Evolutionary conservation across 2,329 filamentous ascomycete species (phyloP).

Genomic region (Talaromyces amestolkiae): DNA sequence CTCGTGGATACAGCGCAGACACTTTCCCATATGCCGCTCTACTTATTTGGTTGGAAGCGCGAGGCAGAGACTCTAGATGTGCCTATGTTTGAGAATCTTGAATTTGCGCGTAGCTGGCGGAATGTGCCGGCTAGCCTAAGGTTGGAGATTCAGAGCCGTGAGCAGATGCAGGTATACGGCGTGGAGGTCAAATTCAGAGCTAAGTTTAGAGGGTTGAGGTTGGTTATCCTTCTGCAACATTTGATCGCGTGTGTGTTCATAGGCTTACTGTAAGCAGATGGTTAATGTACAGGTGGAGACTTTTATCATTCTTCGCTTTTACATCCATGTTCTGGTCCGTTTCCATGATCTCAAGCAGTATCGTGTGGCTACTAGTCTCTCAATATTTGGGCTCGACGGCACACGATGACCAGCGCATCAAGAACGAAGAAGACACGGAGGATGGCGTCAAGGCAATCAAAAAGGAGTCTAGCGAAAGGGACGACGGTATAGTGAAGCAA

Average conservation of each 20-base stretch:
- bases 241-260: neutral
- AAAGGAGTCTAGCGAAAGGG: constrained; percentile 18
- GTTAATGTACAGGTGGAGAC: constrained; percentile 81
- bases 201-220: constrained; percentile 68
- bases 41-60: constrained; percentile 63
- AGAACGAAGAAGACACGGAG: constrained; percentile 21
- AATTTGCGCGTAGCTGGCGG: constrained; percentile 58
- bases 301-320: constrained; percentile 67
- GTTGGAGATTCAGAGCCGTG: constrained; percentile 68
- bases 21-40: constrained; percentile 64
- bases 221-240: constrained; percentile 23
- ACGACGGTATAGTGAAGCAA: constrained; percentile 27
- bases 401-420: constrained; percentile 26
- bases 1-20: constrained; percentile 63
- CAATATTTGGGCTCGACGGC: constrained; percentile 34
- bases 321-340: constrained; percentile 72
- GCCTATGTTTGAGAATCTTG: constrained; percentile 69
- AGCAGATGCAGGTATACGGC: constrained; percentile 72
- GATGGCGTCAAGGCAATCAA: constrained; percentile 2
- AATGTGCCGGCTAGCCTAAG: constrained; percentile 55
- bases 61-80: constrained; percentile 66
- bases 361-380: constrained; percentile 63
- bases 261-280: constrained; percentile 49
- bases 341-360: constrained; percentile 65
- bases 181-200: constrained; percentile 69